These are phyloP conservation scores for Neopestalotiopsis clavispora DNA, from an alignment of 2,329 filamentous ascomycete genomes.

Conservation along the genomic window DNA sequence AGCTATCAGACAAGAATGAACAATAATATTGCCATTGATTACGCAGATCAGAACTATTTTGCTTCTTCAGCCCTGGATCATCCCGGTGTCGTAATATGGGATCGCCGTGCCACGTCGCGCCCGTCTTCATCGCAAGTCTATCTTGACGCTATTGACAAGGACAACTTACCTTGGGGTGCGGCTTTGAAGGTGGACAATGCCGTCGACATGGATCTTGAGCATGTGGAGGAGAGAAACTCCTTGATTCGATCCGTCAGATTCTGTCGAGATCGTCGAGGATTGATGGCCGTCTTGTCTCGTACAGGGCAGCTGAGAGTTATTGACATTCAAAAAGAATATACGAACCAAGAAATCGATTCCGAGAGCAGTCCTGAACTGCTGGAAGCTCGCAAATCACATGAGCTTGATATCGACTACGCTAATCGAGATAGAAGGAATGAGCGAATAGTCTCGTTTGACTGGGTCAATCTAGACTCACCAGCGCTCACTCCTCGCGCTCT, in stretches of 20 bases:
- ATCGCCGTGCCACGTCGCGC: conserved; percentile 67
- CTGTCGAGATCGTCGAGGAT: conserved; percentile 64
- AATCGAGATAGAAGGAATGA: conserved; percentile 59
- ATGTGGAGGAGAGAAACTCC: conserved; percentile 60
- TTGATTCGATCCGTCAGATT: conserved; percentile 68
- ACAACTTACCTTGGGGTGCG: conserved; percentile 67
- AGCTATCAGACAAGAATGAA: conserved; percentile 71
- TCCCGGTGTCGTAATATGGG: conserved; percentile 78
- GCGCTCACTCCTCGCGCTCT: conserved; percentile 62
- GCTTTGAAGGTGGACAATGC: conserved; percentile 62
- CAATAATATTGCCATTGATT: conserved; percentile 78
- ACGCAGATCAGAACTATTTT: conserved; percentile 82
- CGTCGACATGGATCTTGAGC: conserved; percentile 59
- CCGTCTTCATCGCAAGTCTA: conserved; percentile 59
- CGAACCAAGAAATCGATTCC: conserved; percentile 43
- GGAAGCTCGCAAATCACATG: conserved; percentile 63
- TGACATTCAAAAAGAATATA: conserved; percentile 60
- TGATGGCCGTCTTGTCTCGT: conserved; percentile 65
- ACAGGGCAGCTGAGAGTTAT: conserved; percentile 68
- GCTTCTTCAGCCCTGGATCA: conserved; percentile 79
- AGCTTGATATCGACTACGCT: conserved; percentile 64
- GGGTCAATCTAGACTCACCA: conserved; percentile 64
- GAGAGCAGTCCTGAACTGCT: conserved; percentile 63
- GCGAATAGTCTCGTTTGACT: conserved; percentile 71
- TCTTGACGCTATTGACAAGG: conserved; percentile 61